Evolutionary conservation across 352 stramenopile genomes (phyloP).

Genomic region (Thraustochytrium striatum): DNA sequence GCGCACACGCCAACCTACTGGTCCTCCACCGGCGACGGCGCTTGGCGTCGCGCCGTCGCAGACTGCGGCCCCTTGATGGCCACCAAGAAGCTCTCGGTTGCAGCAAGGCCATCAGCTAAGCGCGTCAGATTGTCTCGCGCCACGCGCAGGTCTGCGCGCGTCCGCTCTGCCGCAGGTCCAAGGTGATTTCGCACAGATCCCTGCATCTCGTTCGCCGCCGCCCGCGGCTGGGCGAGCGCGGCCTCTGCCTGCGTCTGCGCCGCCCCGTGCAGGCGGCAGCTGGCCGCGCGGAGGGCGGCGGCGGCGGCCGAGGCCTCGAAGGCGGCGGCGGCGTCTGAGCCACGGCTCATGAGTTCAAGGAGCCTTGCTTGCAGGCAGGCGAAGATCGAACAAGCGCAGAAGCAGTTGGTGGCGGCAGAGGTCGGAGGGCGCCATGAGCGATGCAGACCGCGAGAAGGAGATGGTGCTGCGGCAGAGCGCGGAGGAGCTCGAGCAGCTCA

Average conservation of each 20-base stretch:
- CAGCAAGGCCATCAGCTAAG: too few relatives aligned
- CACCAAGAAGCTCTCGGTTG: background rate
- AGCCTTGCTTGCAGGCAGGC: too few relatives aligned
- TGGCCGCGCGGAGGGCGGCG: background rate
- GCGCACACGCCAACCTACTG: background rate
- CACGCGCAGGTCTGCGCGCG: too few relatives aligned
- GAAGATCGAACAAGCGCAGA: background rate
- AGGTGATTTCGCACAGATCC: too few relatives aligned
- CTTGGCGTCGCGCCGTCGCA: background rate
- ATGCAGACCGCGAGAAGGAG: background rate
- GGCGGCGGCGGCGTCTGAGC: background rate
- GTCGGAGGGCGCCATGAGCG: background rate
- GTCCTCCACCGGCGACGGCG: background rate
- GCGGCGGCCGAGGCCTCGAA: background rate
- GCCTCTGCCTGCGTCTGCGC: too few relatives aligned
- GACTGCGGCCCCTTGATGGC: background rate
- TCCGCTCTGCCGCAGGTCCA: too few relatives aligned
- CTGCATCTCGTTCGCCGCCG: too few relatives aligned
- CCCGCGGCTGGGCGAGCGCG: too few relatives aligned
- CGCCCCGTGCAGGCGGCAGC: background rate
- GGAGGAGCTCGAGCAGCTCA: slow-evolving; percentile 24
- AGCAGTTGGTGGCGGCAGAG: background rate
- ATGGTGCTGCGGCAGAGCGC: background rate
- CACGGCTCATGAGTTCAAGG: too few relatives aligned
- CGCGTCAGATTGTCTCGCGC: too few relatives aligned